Percentiles rank a stretch among this genome's conserved stretches.
phyloP scores from a whole-genome alignment of 2,329 filamentous ascomycete genomes.

The Rosellinia necatrix region DNA sequence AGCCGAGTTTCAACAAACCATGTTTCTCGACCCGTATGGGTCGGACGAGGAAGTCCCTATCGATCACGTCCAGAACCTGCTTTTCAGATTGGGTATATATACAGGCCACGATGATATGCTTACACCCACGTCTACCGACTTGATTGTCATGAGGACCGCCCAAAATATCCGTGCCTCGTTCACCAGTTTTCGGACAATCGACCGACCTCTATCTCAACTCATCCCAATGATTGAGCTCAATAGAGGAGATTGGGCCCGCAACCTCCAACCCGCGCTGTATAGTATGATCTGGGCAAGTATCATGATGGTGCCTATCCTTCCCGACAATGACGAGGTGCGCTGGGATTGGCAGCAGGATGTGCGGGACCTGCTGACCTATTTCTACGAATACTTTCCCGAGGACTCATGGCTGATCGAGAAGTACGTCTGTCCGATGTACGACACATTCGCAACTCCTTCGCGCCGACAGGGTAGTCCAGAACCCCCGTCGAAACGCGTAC shows the following conservation, averaged over 20 bases:
- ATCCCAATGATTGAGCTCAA: constrained; percentile 44
- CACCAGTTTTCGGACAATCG: constrained; percentile 51
- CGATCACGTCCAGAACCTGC: constrained; percentile 60
- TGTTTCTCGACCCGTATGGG: constrained; percentile 86
- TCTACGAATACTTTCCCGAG: constrained; percentile 69
- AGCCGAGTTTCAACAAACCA: constrained; percentile 53
- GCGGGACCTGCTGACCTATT: constrained; percentile 66
- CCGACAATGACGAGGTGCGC: constrained; percentile 45
- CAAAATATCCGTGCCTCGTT: constrained; percentile 80
- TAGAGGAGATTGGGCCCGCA: constrained; percentile 59
- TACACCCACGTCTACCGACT: constrained; percentile 63
- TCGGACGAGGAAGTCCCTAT: constrained; percentile 68
- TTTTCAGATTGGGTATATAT: constrained; percentile 56
- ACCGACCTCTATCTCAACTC: constrained; percentile 45
- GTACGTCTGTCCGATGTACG: constrained; percentile 68
- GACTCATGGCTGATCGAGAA: constrained; percentile 74
- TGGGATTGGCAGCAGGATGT: constrained; percentile 65
- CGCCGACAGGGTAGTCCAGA: constrained; percentile 42
- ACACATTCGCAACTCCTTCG: constrained; percentile 44
- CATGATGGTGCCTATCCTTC: constrained; percentile 53
- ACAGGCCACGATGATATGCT: constrained; percentile 58
- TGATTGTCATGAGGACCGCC: constrained; percentile 75
- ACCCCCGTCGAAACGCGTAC: constrained; percentile 42
- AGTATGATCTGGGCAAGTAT: constrained; percentile 73
- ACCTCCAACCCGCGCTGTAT: constrained; percentile 66